phyloP scores from a whole-genome alignment of 768 basidiomycete species.

The Phanerochaete carnosa region DNA sequence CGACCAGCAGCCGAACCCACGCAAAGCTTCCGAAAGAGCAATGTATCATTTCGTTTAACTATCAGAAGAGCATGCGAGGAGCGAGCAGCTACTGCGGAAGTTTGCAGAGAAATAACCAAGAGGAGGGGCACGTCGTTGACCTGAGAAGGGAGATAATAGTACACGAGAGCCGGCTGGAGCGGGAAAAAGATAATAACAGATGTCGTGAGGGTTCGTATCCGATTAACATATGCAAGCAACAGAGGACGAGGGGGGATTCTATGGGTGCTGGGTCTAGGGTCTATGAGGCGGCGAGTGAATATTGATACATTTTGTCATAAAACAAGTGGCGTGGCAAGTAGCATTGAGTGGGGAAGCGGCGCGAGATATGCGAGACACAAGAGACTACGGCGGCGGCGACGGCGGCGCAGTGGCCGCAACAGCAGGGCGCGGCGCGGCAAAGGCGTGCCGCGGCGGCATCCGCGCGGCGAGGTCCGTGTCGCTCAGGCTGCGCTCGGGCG shows the following conservation, averaged over 20 bases:
- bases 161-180: not conserved
- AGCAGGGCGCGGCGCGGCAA: not conserved
- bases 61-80: not conserved
- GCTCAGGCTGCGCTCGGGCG: slow-evolving; percentile 11
- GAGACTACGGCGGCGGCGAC: not conserved
- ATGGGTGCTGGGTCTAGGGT: not conserved
- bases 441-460: not conserved
- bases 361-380: not conserved
- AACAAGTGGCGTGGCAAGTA: not conserved
- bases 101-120: not conserved
- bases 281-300: not conserved
- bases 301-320: slow-evolving; percentile 1
- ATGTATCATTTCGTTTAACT: not conserved
- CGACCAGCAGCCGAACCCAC: not conserved
- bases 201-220: not conserved
- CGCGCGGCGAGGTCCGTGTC: slow-evolving; percentile 16
- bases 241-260: not conserved
- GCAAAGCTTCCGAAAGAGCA: not conserved
- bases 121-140: not conserved
- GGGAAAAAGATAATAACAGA: not conserved
- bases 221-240: not conserved
- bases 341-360: not conserved
- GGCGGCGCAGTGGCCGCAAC: slow-evolving; percentile 3
- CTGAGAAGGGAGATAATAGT: not conserved
- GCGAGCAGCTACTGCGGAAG: not conserved